A percentile compares a stretch with the other conserved stretches of the same genome.
Evolutionary conservation across 495 filamentous ascomycete genomes (phyloP).

Genomic region (Penicillium canariense): DNA sequence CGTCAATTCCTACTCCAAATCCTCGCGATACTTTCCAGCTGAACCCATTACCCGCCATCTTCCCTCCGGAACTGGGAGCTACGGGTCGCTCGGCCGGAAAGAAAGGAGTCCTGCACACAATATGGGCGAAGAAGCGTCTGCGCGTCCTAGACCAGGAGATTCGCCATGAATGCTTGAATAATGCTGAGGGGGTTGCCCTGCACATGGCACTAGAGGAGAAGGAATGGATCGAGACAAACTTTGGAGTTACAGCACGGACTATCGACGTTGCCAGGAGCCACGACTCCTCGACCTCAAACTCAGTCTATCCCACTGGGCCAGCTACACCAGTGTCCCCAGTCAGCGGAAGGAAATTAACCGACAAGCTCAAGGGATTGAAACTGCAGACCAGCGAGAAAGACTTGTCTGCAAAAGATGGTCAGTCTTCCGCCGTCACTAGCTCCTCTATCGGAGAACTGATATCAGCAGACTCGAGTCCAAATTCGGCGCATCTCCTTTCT

Average conservation of each 20-base stretch:
- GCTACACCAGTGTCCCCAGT: constrained; percentile 59
- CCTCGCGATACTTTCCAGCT: constrained; percentile 44
- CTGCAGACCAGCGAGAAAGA: constrained; percentile 68
- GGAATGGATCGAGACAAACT: constrained; percentile 77
- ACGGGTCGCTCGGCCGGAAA: constrained; percentile 64
- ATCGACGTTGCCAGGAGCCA: constrained; percentile 13
- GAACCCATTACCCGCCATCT: constrained; percentile 78
- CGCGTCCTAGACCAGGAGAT: constrained; percentile 73
- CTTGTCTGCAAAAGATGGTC: constrained; percentile 50
- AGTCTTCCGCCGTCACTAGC: constrained; percentile 2
- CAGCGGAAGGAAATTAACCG: constrained; percentile 60
- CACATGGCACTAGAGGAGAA: constrained; percentile 79
- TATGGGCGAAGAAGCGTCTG: constrained; percentile 77
- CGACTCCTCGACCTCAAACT: constrained; percentile 13
- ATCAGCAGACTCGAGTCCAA: background rate
- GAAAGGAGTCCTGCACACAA: constrained; percentile 77
- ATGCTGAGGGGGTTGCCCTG: constrained; percentile 73
- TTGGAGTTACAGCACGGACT: constrained; percentile 53
- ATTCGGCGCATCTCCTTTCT: constrained; percentile 48
- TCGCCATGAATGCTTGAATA: constrained; percentile 55
- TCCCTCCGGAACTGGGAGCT: constrained; percentile 65
- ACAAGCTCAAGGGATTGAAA: constrained; percentile 74
- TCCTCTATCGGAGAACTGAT: background rate
- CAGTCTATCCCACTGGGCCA: constrained; percentile 21
- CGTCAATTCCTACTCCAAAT: constrained; percentile 2